phyloP scores from a whole-genome alignment of 441 rosid species.

The Manihot esculenta region DNA sequence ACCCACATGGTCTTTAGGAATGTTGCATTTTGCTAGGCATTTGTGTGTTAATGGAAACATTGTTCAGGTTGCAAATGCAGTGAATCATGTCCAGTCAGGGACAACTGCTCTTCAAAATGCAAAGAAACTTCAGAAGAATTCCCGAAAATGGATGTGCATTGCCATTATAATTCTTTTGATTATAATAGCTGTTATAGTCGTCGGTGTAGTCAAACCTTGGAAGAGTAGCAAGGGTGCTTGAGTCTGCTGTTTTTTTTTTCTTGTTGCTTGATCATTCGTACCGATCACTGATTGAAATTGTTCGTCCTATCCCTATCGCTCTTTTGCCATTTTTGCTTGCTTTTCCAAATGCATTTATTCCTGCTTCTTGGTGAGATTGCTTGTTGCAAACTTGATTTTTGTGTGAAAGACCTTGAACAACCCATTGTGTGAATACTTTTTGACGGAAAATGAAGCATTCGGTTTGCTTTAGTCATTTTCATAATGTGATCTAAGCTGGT shows the following conservation, averaged over 20 bases:
- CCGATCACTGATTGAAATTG: neutral
- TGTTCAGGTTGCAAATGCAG: constrained; percentile 71
- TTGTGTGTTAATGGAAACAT: constrained; percentile 21
- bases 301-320: neutral
- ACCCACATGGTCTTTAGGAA: constrained; percentile 9
- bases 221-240: neutral
- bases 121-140: constrained; percentile 57
- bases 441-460: neutral
- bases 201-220: constrained; percentile 7
- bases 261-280: neutral
- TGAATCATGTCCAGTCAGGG: constrained; percentile 74
- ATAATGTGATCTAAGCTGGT: neutral
- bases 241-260: constrained; percentile 6
- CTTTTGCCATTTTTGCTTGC: neutral
- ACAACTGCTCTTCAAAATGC: constrained; percentile 60
- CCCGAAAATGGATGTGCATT: constrained; percentile 75
- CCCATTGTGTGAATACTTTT: neutral
- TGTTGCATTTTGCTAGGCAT: constrained; percentile 12
- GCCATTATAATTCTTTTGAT: constrained; percentile 71
- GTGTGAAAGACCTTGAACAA: neutral
- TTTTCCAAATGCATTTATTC: neutral
- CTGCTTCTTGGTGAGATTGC: neutral
- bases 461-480: neutral
- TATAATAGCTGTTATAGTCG: constrained; percentile 52
- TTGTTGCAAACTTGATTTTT: constrained; percentile 1